Base-by-base conservation (phyloP, 2,329 filamentous ascomycete genomes). In the Hymenoscyphus fructigenus region DNA sequence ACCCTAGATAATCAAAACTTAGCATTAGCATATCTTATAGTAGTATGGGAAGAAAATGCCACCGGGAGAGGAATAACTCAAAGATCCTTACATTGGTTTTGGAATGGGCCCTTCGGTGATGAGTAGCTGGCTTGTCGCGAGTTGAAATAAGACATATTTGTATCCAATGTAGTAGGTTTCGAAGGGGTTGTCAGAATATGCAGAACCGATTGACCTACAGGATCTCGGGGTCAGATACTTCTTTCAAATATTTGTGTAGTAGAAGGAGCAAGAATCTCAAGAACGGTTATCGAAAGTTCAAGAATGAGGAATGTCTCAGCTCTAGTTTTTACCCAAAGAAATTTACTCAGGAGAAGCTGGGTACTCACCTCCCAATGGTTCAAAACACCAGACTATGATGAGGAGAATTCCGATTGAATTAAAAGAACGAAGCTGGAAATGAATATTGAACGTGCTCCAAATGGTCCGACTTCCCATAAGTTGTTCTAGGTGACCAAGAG, bases 401-500 rank as follows among this genome's bases (percentile, higher is more conserved):
- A 76, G 62, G 1, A 60, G 61, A 3, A 75, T 6, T 0, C 68
- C 70, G 5, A 76, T 65, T 4, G 70, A 20, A 59, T 75, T 75
- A 57, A 75, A 65, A 1, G 70, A 66, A 23, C 70, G 65, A 5
- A 76, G 68, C 53, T 69, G 65, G 12, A 75, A 60, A 34, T 74
- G 70, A 6, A 75, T 75, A 1, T 65, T 59, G 14, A 76, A 44
- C 9, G 74, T 68, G 32, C 70, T 69, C 7, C 67, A 69, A 7
- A 76, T 69, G 1, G 75, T 75, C n/a, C 72, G 70, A 41, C 73
- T 76, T 57, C 74, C 75, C 65, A 74, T 69, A 2, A 74, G 62
- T 47, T 76, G 74, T 57, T 76, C 74, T 5, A 77, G 65, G 17
- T 65, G 63, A 17, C 68, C 70, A 0, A 75, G 62, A 4, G 64